Evolutionary conservation across 2,329 filamentous ascomycete genomes (phyloP), one percentile per base, ranked within the genome.

Genomic region (Passalora sequoiae): DNA sequence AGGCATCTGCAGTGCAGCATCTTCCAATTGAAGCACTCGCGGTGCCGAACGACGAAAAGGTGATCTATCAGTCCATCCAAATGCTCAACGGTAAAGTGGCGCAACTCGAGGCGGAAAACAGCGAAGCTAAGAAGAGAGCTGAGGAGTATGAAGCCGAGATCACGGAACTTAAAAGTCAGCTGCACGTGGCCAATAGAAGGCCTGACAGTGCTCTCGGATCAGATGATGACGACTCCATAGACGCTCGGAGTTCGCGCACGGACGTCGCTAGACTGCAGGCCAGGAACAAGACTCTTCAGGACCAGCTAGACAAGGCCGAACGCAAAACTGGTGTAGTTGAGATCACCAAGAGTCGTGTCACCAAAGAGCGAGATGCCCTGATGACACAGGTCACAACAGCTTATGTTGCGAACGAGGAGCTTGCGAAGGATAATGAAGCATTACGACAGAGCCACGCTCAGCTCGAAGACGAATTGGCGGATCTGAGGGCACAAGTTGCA

Each of bases 401-500:
- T 4, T 81, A 77, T 40, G 69, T 72, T 43, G 78, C 76, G 24
- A 68, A 57, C 13, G 77, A 81, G 35, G 70, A 69, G 53, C 54
- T 73, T 22, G 70, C 68, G 59, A 62, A 51, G 6, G 72, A 73
- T 52, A 72, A 71, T 43, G 61, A 68, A 33, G 74, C 83, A 32
- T 78, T 84, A 0, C 69, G 87, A 16, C 46, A 64, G 56, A 48
- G 59, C 44, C 47, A 66, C 35, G 46, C 63, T 9, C 46, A 82
- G 2, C 73, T 94, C 13, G 80, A 94, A 45, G 89, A 94, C 61
- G 91, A 96, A 60, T 81, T 89, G 43, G 91, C 97, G 60, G 87
- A 96, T 51, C 28, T 65, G 38, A 53, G 54, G 39, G 44, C 54
- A 56, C 32, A 64, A 53, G 64, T 69, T 24, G 60, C 67, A 22